Evolutionary conservation across 2,329 filamentous ascomycete species (phyloP), one percentile per base, ranked within the genome.

Genomic region (Fusarium papillatum): DNA sequence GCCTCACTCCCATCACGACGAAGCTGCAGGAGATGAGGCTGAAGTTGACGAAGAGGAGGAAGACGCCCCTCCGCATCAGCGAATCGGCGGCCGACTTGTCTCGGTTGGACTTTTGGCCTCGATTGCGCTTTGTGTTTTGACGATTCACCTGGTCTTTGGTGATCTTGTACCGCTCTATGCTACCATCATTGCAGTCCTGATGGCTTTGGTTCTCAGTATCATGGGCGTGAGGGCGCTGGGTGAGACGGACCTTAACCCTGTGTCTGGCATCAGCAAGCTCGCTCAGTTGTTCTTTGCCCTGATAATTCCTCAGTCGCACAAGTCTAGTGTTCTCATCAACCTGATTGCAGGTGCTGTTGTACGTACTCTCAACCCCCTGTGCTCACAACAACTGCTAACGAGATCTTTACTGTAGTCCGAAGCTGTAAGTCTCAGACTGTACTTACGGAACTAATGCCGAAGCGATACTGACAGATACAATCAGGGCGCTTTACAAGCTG

Each of bases 221-320:
- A 94, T 94, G 91, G 92, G 92, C 5, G 92, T 94, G 14, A 85
- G 92, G 38, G 92, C 92, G 1, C 84, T 94, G 0, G 92, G 92
- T 13, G 91, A 98, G 86, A 98, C 97, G 7, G 97, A 99, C 80
- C 88, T 99, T 13, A 98, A 98, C 81, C 97, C 97, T 0, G 97
- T 98, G 4, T 98, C 95, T 1, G 97, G 97, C 39, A 99, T 98
- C 83, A 96, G 94, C 82, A 99, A 99, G 86, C 90, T 99, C 5
- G 98, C 97, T 0, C 97, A 99, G 84, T 91, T 99, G 4, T 93
- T 98, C 81, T 98, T 99, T 83, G 97, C 97, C 4, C 86, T 98
- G 62, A 94, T 97, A 46, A 95, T 97, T 3, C 96, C 97, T 0
- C 88, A 93, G 66, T 91, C 92, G 0, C 92, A 95, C 79, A 93